Conservation (phyloP, 23 red algal genomes). For the Pyropia yezoensis region DNA sequence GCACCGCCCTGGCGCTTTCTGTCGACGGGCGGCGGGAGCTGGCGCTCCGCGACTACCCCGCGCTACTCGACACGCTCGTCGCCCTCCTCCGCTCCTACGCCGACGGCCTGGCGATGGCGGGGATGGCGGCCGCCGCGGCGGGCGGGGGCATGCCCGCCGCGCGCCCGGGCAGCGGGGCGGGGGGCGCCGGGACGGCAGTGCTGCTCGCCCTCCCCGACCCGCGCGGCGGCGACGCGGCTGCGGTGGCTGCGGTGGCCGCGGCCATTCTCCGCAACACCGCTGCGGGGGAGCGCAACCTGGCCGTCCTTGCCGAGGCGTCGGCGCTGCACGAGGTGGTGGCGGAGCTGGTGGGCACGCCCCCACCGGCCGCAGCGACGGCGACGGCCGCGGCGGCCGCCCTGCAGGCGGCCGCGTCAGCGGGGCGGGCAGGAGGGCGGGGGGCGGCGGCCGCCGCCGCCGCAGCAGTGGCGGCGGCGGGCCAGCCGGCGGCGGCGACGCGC, state of each 20-base stretch:
- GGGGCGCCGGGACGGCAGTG: neutral
- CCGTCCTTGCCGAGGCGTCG: slow-evolving; percentile 28
- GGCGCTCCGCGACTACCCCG: slow-evolving; percentile 57
- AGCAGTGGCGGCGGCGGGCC: too few relatives aligned
- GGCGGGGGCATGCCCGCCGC: slow-evolving; percentile 16
- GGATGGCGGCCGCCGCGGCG: slow-evolving; percentile 30
- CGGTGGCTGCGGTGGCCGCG: slow-evolving; percentile 40
- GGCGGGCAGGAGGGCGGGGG: too few relatives aligned
- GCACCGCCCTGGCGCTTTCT: slow-evolving; percentile 59
- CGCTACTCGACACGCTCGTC: slow-evolving; percentile 66
- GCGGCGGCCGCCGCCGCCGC: too few relatives aligned
- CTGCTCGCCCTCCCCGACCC: slow-evolving; percentile 65
- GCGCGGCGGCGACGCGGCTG: slow-evolving; percentile 38
- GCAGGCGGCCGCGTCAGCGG: too few relatives aligned
- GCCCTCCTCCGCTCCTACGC: slow-evolving; percentile 46
- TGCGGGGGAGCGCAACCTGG: slow-evolving; percentile 58
- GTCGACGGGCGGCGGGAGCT: slow-evolving; percentile 36
- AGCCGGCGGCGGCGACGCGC: too few relatives aligned
- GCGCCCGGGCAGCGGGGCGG: slow-evolving; percentile 2
- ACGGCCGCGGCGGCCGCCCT: too few relatives aligned
- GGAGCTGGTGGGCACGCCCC: slow-evolving; percentile 28
- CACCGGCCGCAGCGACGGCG: too few relatives aligned
- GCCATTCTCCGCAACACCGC: slow-evolving; percentile 81
- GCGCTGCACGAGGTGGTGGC: slow-evolving; percentile 31
- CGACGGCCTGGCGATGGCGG: slow-evolving; percentile 39